These are phyloP conservation scores for Krasilnikovozyma curviuscula DNA, from an alignment of 768 basidiomycete genomes.

Conservation along the genomic window DNA sequence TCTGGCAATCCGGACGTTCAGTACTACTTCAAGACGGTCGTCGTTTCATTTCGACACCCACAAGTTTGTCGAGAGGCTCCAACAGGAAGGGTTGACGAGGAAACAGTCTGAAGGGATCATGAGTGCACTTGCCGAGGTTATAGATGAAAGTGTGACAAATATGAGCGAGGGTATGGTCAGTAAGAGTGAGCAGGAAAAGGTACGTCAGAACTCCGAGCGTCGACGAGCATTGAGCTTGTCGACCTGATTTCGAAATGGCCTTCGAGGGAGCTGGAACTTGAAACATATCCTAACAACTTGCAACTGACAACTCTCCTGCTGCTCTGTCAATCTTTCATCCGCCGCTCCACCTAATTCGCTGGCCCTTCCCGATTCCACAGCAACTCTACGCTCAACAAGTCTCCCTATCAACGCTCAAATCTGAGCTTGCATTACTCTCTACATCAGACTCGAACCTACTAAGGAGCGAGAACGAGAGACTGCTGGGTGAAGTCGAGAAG, in stretches of 20 bases:
- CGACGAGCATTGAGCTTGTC: too few relatives aligned
- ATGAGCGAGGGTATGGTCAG: constrained; percentile 95
- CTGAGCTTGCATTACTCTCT: constrained; percentile 85
- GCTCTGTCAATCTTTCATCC: not conserved
- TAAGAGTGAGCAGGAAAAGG: constrained; percentile 91
- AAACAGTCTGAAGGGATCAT: constrained; percentile 93
- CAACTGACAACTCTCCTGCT: not conserved
- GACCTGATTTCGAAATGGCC: too few relatives aligned
- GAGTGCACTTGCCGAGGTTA: constrained; percentile 88
- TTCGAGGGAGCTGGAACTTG: too few relatives aligned
- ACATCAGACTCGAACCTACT: constrained; percentile 90
- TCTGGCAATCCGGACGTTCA: too few relatives aligned
- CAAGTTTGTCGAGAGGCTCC: constrained; percentile 76
- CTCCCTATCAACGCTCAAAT: constrained; percentile 90
- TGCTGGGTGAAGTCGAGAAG: constrained; percentile 77
- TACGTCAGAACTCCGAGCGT: too few relatives aligned
- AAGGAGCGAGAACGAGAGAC: constrained; percentile 89
- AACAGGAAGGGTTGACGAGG: constrained; percentile 69
- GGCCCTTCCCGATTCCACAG: constrained; percentile 8
- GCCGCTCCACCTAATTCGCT: not conserved
- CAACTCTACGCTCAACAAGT: constrained; percentile 36
- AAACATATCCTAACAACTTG: too few relatives aligned
- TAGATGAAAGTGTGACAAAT: constrained; percentile 87
- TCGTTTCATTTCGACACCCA: constrained; percentile 72
- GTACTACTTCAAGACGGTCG: not conserved